phyloP scores from a whole-genome alignment of 2,329 filamentous ascomycete genomes.

The Ramichloridium luteum region DNA sequence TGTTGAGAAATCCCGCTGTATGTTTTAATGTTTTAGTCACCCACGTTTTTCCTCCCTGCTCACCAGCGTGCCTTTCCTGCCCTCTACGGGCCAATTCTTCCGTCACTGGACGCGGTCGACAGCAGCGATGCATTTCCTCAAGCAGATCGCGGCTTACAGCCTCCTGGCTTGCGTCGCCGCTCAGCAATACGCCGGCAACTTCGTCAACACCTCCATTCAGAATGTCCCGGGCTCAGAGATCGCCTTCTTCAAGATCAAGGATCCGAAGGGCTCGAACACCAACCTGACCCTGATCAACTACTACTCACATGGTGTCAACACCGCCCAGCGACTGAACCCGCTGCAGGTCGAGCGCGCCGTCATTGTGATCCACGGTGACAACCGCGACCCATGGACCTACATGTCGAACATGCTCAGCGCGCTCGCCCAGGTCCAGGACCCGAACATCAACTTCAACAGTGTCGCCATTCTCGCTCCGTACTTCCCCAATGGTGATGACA shows the following conservation, averaged over 20 bases:
- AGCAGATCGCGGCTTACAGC: too few species aligned
- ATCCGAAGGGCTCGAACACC: constrained; percentile 16
- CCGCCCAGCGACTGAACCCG: constrained; percentile 16
- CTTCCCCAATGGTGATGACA: constrained; percentile 27
- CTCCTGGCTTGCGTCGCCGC: constrained; percentile 7
- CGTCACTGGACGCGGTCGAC: too few species aligned
- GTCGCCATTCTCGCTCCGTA: constrained; percentile 25
- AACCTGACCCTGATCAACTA: constrained; percentile 27
- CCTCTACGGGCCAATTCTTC: too few species aligned
- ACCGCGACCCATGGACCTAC: constrained; percentile 25
- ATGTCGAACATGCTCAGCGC: constrained; percentile 22
- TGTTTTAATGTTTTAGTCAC: too few species aligned
- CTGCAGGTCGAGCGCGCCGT: constrained; percentile 23
- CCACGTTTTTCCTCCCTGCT: too few species aligned
- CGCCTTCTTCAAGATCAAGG: constrained; percentile 24
- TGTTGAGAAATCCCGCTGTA: too few species aligned
- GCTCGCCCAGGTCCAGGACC: constrained; percentile 18
- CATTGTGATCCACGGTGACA: constrained; percentile 25
- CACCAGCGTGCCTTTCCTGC: too few species aligned
- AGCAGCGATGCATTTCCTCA: too few species aligned
- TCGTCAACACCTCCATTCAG: constrained; percentile 22
- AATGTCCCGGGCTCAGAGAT: constrained; percentile 24
- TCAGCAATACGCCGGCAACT: constrained; percentile 24
- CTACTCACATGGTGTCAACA: constrained; percentile 18
- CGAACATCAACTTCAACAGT: constrained; percentile 20